These are phyloP conservation scores for Botrytis hyacinthi DNA, from an alignment of 2,329 filamentous ascomycete genomes.

Conservation along the genomic window DNA sequence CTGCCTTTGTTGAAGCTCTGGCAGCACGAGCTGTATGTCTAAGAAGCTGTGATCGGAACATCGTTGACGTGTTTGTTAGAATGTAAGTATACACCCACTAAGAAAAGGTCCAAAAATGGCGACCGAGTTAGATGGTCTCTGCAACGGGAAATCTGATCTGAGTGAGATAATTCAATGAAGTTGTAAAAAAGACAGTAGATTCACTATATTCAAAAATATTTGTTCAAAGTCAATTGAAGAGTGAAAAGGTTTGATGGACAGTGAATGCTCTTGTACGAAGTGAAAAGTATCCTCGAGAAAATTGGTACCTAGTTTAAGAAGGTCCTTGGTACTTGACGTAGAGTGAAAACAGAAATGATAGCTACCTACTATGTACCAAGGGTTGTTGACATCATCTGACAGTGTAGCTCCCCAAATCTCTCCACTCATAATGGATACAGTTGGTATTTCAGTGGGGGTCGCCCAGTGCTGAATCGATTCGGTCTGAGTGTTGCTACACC, in stretches of 20 bases:
- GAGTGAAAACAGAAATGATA: constrained; percentile 3
- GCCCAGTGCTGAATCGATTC: not conserved
- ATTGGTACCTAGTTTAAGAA: constrained; percentile 5
- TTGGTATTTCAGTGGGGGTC: constrained; percentile 10
- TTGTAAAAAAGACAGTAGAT: not conserved
- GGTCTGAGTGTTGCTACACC: constrained; percentile 14
- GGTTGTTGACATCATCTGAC: constrained; percentile 21
- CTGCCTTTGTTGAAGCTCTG: constrained; percentile 26
- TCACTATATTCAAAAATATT: not conserved
- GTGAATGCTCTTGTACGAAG: not conserved
- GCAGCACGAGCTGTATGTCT: constrained; percentile 32
- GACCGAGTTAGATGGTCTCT: not conserved
- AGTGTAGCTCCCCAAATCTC: constrained; percentile 9
- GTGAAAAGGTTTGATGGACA: no score
- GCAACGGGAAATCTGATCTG: not conserved
- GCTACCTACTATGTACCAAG: constrained; percentile 7
- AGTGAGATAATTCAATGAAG: not conserved
- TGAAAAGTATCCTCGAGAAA: not conserved
- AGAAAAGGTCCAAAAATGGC: not conserved
- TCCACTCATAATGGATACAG: constrained; percentile 10
- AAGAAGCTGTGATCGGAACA: constrained; percentile 37
- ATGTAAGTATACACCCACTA: not conserved
- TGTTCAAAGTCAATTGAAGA: not conserved
- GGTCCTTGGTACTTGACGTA: not conserved
- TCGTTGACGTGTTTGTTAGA: constrained; percentile 20